These are phyloP conservation scores for Suhomyces vadensis DNA, from an alignment of 805 yeast species.

Conservation along the genomic window DNA sequence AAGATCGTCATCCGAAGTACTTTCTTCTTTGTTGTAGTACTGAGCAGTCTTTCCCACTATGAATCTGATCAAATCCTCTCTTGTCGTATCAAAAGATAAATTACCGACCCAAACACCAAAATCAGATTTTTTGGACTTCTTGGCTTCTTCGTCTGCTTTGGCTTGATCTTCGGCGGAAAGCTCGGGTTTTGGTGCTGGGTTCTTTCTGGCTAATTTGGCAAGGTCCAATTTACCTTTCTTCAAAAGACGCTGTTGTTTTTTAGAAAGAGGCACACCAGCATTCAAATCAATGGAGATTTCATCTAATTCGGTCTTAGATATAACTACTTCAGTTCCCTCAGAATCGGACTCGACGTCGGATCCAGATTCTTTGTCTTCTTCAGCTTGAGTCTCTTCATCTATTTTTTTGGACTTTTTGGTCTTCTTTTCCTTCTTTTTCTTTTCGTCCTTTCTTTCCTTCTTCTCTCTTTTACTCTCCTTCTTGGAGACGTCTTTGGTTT, in stretches of 20 bases:
- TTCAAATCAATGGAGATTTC: conserved; percentile 69
- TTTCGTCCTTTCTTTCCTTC: conserved; percentile 27
- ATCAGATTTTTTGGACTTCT: conserved; percentile 44
- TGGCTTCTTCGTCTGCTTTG: conserved; percentile 29
- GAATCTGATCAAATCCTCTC: conserved; percentile 69
- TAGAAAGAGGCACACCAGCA: conserved; percentile 80
- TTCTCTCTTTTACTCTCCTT: conserved; percentile 22
- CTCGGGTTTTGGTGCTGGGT: conserved; percentile 42
- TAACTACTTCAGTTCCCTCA: conserved; percentile 6
- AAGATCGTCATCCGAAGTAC: conserved; percentile 26
- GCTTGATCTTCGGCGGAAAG: conserved; percentile 28
- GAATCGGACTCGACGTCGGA: conserved; percentile 4
- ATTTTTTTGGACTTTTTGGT: conserved; percentile 10
- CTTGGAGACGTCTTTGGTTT: conserved; percentile 1
- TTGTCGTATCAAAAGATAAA: conserved; percentile 77
- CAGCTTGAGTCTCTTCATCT: conserved; percentile 12
- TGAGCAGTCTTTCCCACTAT: conserved; percentile 58
- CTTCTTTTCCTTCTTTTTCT: conserved; percentile 36
- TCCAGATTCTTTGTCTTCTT: conserved; percentile 14
- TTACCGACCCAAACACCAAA: conserved; percentile 95
- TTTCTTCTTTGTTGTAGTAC: conserved; percentile 13
- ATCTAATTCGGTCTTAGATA: conserved; percentile 49
- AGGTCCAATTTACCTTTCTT: conserved; percentile 78
- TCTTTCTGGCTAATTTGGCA: conserved; percentile 49
- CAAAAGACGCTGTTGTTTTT: conserved; percentile 66